Evolutionary conservation across 2,329 filamentous ascomycete genomes (phyloP).

Genomic region (Blastomyces percursus): DNA sequence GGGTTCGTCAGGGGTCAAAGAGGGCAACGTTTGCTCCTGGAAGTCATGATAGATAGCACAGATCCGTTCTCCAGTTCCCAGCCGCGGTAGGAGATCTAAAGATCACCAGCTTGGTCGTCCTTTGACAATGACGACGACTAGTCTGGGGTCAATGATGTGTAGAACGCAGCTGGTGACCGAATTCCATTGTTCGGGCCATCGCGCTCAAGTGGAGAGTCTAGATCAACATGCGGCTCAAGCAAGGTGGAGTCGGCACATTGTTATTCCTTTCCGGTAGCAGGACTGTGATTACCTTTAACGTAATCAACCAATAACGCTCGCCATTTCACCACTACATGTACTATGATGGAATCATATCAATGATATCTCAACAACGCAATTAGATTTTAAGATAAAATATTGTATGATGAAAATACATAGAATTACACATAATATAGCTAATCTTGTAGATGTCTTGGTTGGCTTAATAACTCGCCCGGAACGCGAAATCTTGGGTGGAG

Average conservation of each 20-base stretch:
- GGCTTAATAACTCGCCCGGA: too few species aligned
- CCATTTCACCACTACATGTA: too few species aligned
- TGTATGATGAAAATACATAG: too few species aligned
- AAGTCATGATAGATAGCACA: constrained; percentile 5
- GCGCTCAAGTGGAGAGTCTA: constrained; percentile 2
- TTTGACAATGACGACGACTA: not conserved
- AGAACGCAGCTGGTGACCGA: not conserved
- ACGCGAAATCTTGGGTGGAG: too few species aligned
- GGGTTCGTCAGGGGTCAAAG: not conserved
- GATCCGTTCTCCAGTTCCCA: not conserved
- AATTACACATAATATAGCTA: too few species aligned
- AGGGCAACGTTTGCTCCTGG: not conserved
- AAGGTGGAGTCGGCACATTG: not conserved
- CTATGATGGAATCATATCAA: too few species aligned
- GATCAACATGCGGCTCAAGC: constrained; percentile 1
- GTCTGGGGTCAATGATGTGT: not conserved
- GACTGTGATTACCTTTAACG: too few species aligned
- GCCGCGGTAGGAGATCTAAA: not conserved
- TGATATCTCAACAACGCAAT: too few species aligned
- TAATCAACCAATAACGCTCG: too few species aligned
- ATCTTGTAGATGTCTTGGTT: too few species aligned
- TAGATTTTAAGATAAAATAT: too few species aligned
- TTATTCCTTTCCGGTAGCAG: not conserved
- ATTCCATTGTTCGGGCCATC: not conserved
- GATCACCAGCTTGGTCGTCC: not conserved